Evolutionary conservation across 495 filamentous ascomycete genomes (phyloP).

Genomic region (Penicillium arizonense): DNA sequence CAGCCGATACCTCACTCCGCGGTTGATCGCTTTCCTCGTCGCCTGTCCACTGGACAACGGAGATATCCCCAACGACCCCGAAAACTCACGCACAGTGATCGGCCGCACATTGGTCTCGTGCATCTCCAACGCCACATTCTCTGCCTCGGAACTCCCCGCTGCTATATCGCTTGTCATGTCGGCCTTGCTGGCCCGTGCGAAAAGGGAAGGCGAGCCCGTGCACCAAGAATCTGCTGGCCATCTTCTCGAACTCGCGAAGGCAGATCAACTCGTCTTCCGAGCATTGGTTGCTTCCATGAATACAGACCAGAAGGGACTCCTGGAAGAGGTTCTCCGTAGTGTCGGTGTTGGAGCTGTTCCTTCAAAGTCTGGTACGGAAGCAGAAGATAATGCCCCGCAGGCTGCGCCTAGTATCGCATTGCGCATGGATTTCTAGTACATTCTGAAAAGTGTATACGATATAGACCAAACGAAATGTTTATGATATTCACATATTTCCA

Average conservation of each 20-base stretch:
- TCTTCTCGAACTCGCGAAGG: conserved; percentile 77
- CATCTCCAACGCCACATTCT: conserved; percentile 51
- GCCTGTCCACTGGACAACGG: conserved; percentile 54
- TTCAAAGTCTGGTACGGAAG: conserved; percentile 18
- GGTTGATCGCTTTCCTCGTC: conserved; percentile 71
- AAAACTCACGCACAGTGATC: conserved; percentile 65
- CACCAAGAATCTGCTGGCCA: conserved; percentile 70
- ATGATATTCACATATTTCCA: not conserved
- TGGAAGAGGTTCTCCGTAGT: conserved; percentile 79
- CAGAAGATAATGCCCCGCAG: conserved; percentile 40
- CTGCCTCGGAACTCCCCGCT: conserved; percentile 48
- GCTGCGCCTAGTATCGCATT: conserved; percentile 83
- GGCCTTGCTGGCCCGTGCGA: conserved; percentile 71
- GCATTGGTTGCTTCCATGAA: conserved; percentile 71
- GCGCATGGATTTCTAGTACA: conserved; percentile 83
- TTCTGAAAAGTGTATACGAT: conserved; percentile 9
- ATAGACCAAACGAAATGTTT: not conserved
- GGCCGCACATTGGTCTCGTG: conserved; percentile 72
- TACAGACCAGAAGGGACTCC: conserved; percentile 64
- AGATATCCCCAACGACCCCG: conserved; percentile 63
- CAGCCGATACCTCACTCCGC: conserved; percentile 69
- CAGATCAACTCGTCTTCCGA: conserved; percentile 71
- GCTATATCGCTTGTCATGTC: conserved; percentile 76
- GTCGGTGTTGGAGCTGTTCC: conserved; percentile 41
- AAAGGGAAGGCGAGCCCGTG: conserved; percentile 41